Percentiles rank a stretch among this genome's conserved stretches.
These are phyloP conservation scores for Dryas alaskensis DNA, from an alignment of 306 rosid genomes.

Conservation along the genomic window DNA sequence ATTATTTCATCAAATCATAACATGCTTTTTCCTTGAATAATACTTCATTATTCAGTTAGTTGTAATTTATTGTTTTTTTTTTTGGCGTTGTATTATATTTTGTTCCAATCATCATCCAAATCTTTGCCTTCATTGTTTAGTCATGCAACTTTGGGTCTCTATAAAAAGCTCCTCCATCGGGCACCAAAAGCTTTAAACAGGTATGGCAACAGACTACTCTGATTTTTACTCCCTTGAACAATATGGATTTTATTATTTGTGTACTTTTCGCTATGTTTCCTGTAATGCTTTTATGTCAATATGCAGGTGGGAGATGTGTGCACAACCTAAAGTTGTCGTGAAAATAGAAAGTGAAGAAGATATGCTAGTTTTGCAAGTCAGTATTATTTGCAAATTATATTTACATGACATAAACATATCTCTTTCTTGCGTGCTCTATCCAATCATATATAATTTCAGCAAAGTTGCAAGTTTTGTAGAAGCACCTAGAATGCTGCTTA, in stretches of 20 bases:
- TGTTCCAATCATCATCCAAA: constrained; percentile 10
- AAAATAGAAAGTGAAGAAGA: constrained; percentile 92
- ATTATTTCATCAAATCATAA: not conserved
- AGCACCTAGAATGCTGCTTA: not conserved
- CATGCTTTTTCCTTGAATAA: not conserved
- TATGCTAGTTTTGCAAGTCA: constrained; percentile 82
- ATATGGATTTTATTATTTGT: not conserved
- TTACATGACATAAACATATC: constrained; percentile 2
- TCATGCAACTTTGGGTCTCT: constrained; percentile 93
- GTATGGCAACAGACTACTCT: constrained; percentile 28
- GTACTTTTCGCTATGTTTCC: not conserved
- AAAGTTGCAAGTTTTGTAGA: not conserved
- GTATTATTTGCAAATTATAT: constrained; percentile 8
- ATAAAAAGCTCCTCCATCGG: constrained; percentile 71
- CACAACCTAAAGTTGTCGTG: constrained; percentile 92
- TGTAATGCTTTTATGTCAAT: constrained; percentile 23
- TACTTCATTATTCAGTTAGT: too few species aligned
- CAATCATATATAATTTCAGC: not conserved
- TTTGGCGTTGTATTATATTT: constrained; percentile 2
- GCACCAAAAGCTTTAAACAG: constrained; percentile 86
- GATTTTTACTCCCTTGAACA: not conserved
- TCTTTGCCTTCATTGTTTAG: constrained; percentile 34
- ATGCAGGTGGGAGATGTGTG: constrained; percentile 95
- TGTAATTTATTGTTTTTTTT: not conserved
- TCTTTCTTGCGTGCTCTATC: not conserved